Evolutionary conservation across 352 stramenopile species (phyloP).

Genomic region (Globisporangium splendens): DNA sequence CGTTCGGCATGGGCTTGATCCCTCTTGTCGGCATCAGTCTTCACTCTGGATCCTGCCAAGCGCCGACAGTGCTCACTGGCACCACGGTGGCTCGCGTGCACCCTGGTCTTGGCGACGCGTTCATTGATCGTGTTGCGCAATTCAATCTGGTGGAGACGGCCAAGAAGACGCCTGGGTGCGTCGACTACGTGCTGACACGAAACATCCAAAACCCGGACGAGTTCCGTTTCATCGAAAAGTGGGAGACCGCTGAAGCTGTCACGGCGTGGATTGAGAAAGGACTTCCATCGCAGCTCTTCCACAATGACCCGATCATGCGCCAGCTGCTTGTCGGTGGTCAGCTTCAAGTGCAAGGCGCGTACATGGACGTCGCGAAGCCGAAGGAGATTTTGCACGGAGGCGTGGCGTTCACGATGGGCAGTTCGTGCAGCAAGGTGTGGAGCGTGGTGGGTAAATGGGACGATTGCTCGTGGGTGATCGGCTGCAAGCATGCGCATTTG

Average conservation of each 20-base stretch:
- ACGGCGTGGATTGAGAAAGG: slow-evolving; percentile 11
- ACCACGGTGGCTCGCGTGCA: slow-evolving; percentile 13
- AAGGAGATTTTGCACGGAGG: slow-evolving; percentile 7
- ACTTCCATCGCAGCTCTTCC: slow-evolving; percentile 9
- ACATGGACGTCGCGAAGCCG: slow-evolving; percentile 10
- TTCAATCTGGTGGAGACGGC: slow-evolving; percentile 15
- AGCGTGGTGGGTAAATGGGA: too few species aligned
- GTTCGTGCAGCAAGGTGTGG: too few species aligned
- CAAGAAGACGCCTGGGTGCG: slow-evolving; percentile 3
- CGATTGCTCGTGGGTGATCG: too few species aligned
- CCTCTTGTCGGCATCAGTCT: slow-evolving; percentile 10
- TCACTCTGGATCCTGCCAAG: slow-evolving; percentile 9
- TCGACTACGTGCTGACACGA: slow-evolving; percentile 10
- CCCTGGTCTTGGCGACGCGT: slow-evolving; percentile 10
- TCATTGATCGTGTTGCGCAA: slow-evolving; percentile 13
- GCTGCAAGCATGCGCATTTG: too few species aligned
- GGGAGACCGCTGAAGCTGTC: slow-evolving; percentile 7
- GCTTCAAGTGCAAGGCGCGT: slow-evolving; percentile 11
- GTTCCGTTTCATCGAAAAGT: slow-evolving; percentile 17
- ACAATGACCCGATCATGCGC: slow-evolving; percentile 8
- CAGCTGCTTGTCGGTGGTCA: slow-evolving; percentile 11
- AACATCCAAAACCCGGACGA: slow-evolving; percentile 16
- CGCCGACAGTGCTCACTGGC: slow-evolving; percentile 11
- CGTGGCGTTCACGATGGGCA: slow-evolving; percentile 4
- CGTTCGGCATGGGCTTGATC: slow-evolving; percentile 10